Evolutionary conservation across 257 asterid species (phyloP).

Genomic region (Nicotiana knightiana): DNA sequence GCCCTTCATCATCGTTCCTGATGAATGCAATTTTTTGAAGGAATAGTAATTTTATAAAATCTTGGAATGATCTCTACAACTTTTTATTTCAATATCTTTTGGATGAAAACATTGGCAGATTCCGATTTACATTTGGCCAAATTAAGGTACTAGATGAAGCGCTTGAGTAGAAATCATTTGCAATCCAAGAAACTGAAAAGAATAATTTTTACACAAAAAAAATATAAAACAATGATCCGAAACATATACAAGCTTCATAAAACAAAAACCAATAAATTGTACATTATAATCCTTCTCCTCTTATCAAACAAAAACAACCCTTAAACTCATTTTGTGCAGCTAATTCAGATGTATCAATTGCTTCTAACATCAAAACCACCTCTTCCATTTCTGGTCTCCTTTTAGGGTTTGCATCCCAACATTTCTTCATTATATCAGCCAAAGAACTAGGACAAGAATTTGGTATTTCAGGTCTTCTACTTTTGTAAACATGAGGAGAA

Average conservation of each 20-base stretch:
- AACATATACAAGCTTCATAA: neutral
- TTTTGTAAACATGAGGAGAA: neutral
- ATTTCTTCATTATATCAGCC: constrained; percentile 20
- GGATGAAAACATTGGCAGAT: no score
- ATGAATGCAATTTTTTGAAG: no score
- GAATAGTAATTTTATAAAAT: no score
- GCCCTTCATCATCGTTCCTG: no score
- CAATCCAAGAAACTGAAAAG: neutral
- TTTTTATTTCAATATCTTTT: no score
- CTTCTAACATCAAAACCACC: constrained; percentile 17
- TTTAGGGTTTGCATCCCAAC: constrained; percentile 18
- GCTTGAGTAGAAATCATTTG: neutral
- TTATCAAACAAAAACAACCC: neutral
- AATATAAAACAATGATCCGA: neutral
- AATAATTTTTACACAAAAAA: neutral
- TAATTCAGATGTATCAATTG: neutral
- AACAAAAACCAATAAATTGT: neutral
- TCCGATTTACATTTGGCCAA: neutral
- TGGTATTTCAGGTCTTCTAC: constrained; percentile 12
- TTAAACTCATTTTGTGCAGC: neutral
- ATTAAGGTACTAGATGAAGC: neutral
- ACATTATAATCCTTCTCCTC: neutral
- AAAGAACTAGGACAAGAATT: constrained; percentile 5
- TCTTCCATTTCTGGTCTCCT: constrained; percentile 24
- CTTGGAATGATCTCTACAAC: no score